Evolutionary conservation across 2,329 filamentous ascomycete genomes (phyloP).

Genomic region (Ophiostoma sp.): DNA sequence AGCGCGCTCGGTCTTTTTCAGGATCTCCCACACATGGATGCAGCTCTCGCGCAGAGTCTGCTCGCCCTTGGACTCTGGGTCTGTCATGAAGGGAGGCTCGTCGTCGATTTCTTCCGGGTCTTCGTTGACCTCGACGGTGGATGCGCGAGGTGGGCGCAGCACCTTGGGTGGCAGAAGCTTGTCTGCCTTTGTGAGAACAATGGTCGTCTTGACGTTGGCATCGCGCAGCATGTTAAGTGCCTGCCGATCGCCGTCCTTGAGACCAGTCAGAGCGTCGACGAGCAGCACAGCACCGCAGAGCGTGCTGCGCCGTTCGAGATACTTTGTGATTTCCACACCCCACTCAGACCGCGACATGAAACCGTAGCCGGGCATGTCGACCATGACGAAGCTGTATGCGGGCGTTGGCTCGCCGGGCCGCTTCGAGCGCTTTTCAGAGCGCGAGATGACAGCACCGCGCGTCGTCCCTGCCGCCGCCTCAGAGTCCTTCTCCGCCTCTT

Average conservation of each 20-base stretch:
- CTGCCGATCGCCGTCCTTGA: constrained; percentile 45
- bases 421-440: constrained; percentile 26
- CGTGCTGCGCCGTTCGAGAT: constrained; percentile 43
- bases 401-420: constrained; percentile 38
- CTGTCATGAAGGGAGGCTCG: constrained; percentile 5
- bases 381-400: constrained; percentile 41
- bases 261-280: constrained; percentile 48
- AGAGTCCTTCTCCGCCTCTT: background rate
- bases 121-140: background rate
- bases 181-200: constrained; percentile 55
- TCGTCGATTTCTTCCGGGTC: constrained; percentile 6
- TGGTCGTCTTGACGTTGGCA: constrained; percentile 41
- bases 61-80: constrained; percentile 15
- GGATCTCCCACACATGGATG: constrained; percentile 31
- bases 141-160: background rate
- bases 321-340: constrained; percentile 49
- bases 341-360: constrained; percentile 40
- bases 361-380: constrained; percentile 38
- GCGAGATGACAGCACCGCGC: constrained; percentile 21
- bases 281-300: constrained; percentile 50
- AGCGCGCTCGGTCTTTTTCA: constrained; percentile 25
- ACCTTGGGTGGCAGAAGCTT: constrained; percentile 35
- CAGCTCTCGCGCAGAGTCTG: constrained; percentile 28
- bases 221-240: constrained; percentile 44
- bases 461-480: background rate